These are phyloP conservation scores for Phaeoacremonium minimum DNA, from an alignment of 2,329 filamentous ascomycete genomes.

Conservation along the genomic window DNA sequence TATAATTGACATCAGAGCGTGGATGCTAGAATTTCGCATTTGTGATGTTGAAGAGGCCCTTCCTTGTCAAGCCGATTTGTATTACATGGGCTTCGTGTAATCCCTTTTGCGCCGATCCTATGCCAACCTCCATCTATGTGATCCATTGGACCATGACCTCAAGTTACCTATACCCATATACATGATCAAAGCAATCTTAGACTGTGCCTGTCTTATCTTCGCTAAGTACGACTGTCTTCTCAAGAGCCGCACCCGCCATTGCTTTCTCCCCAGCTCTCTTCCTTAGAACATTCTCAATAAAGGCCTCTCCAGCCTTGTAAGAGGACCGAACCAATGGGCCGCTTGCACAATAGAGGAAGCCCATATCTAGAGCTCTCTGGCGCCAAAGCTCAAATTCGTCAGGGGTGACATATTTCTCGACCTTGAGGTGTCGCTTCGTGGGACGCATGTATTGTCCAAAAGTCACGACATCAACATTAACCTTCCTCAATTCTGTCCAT, in stretches of 20 bases:
- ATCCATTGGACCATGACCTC: no score
- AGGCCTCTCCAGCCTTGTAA: conserved; percentile 97
- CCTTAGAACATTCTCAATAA: conserved; percentile 96
- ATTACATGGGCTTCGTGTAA: no score
- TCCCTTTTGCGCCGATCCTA: no score
- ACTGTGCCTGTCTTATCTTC: conserved; percentile 50
- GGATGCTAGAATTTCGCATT: no score
- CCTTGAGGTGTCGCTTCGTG: conserved; percentile 95
- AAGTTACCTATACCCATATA: no score
- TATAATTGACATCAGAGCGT: no score
- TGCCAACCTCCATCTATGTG: no score
- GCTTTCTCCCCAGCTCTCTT: conserved; percentile 59
- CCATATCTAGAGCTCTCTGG: conserved; percentile 84
- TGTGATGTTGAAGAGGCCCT: no score
- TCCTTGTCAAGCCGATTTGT: no score
- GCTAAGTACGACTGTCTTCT: conserved; percentile 34
- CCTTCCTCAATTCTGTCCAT: conserved; percentile 65
- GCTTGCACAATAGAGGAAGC: conserved; percentile 93
- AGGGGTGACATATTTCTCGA: conserved; percentile 91
- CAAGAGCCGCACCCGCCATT: conserved; percentile 24
- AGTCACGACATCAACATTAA: conserved; percentile 88
- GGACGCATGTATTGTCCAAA: conserved; percentile 99
- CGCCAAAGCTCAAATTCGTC: conserved; percentile 90
- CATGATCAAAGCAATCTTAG: no score
- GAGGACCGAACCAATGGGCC: conserved; percentile 90